Evolutionary conservation across 2,329 filamentous ascomycete species (phyloP).

Genomic region (Fusarium dimerum): DNA sequence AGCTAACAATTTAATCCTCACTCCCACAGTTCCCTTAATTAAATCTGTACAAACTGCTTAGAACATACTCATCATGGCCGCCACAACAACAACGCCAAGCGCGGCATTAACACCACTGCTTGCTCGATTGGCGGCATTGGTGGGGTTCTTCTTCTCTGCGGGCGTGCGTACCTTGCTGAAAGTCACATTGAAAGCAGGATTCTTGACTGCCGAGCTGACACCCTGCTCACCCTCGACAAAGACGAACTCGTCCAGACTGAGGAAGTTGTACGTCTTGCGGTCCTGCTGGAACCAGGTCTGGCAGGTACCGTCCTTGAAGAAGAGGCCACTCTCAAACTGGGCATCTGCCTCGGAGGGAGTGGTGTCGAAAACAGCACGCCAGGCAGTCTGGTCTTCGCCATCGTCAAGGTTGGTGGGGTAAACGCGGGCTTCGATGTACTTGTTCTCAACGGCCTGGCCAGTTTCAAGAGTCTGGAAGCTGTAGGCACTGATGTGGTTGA

Average conservation of each 20-base stretch:
- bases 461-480: slow-evolving; percentile 17
- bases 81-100: slow-evolving; percentile 1
- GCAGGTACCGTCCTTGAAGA: slow-evolving; percentile 32
- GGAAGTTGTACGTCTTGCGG: slow-evolving; percentile 34
- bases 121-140: slow-evolving; percentile 3
- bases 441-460: slow-evolving; percentile 3
- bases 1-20: background rate
- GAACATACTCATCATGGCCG: slow-evolving; percentile 20
- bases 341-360: slow-evolving; percentile 14
- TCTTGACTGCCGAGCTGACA: slow-evolving; percentile 20
- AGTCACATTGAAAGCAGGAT: slow-evolving; percentile 29
- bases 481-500: slow-evolving; percentile 36
- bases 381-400: slow-evolving; percentile 25
- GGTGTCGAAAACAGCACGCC: slow-evolving; percentile 36
- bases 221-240: slow-evolving; percentile 21
- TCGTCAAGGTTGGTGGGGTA: slow-evolving; percentile 31
- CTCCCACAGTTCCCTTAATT: background rate
- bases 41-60: slow-evolving; percentile 17
- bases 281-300: slow-evolving; percentile 35
- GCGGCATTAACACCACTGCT: slow-evolving; percentile 3
- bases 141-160: slow-evolving; percentile 15
- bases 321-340: slow-evolving; percentile 23
- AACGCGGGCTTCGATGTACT: slow-evolving; percentile 27
- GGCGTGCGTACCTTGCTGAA: slow-evolving; percentile 28
- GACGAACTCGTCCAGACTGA: slow-evolving; percentile 34